Evolutionary conservation across 164 flowering plant genomes (phyloP), one percentile per base, ranked within the genome.

Genomic region (Nelumbo lutea): DNA sequence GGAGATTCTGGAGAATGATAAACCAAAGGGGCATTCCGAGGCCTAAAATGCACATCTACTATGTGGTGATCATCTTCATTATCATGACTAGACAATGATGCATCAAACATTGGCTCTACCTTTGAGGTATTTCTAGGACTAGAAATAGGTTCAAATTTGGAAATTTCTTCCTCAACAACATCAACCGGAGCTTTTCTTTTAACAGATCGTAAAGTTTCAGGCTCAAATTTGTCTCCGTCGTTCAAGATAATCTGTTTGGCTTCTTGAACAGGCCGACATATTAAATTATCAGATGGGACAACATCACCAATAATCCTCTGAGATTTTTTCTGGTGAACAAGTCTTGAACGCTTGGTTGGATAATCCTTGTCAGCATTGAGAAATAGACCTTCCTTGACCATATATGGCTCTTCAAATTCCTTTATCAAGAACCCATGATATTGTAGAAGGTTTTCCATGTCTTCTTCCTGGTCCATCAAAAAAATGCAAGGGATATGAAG

Each of bases 321-420:
- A 27, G 98, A 89, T 78, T 80, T 92, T 77, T 95, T 95, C 64
- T 59, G 51, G 44, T 86, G 89, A 69, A 96, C 98, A 65, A 96
- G 96, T 56, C 70, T 77, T 42, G 99, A 96, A 58, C 95, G 81
- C 78, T 79, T 87, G 41, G 89, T 88, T 41, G 83, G 84, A 73
- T 79, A 87, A 65, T 90, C 96, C 65, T 76, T 80, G 45, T 89
- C 91, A 59, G 70, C 69, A 69, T 87, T 85, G 48, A 89, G 79
- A 79, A 92, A 89, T 41, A 85, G 84, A 55, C 90, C 96, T 56
- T 90, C 98, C 81, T 92, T 92, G 70, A 96, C 87, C 97, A 92
- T 88, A 72, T 90, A 96, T 13, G 89, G 86, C 80, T 86, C 97
- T 80, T 86, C 90, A 78, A 82, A 96, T 44, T 85, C 85, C 80